Evolutionary conservation across 140 eudicot genomes (phyloP), one percentile per base, ranked within the genome.

Genomic region (Bidens hawaiensis): DNA sequence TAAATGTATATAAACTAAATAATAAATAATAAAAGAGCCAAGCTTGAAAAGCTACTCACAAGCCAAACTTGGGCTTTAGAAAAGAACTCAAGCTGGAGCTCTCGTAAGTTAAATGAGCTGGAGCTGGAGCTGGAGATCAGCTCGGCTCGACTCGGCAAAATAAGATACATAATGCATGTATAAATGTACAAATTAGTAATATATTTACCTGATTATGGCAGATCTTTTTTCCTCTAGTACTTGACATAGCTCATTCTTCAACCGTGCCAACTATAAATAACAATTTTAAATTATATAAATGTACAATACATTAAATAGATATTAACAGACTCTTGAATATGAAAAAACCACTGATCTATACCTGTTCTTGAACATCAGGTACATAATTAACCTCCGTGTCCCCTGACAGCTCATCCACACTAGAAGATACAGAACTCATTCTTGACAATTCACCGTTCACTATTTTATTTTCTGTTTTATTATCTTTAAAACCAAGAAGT

Each of bases 351-450:
- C 62, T 15, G 28, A 55, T 55, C n/a, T 7, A 55, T 55, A 94
- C 99, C 99, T 94, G 99, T 64, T 85, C 94, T 72, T 83, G 96
- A 79, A 88, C 76, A 83, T 85, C 94, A 49, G 85, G 82, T 65
- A 75, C 81, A 42, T 94, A 82, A 71, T 88, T 80, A 13, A 73
- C 69, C 70, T 85, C 95, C 15, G 45, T 70, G 14, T 68, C 85
- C 47, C 78, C 95, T 22, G 80, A 62, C 53, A 79, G 33, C 53
- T 72, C 94, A 77, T 83, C 79, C 10, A 67, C 79, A 56, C 62
- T 73, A 75, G 77, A 69, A 75, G 89, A 41, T 43, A 65, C 76
- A 34, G 83, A 66, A 76, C 73, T 68, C 57, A 61, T 60, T 22
- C 73, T 76, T 9, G 82, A 71, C 7, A 60, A 47, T 69, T 79